Conservation (phyloP, 768 basidiomycete species). For the Tylopilus subfusipes region DNA sequence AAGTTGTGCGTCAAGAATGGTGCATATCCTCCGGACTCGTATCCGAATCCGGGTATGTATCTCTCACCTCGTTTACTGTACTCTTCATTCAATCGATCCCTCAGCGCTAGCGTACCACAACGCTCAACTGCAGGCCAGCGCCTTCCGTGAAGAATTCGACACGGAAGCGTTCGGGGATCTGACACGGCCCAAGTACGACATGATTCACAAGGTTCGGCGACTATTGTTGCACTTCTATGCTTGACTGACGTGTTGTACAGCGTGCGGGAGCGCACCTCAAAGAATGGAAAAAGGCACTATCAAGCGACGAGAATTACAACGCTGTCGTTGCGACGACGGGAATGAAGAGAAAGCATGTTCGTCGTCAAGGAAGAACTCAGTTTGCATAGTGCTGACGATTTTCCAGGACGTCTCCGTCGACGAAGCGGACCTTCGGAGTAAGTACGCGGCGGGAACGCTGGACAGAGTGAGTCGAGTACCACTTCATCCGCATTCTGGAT, state of each 20-base stretch:
- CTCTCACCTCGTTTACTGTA: background rate
- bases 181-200: conserved; percentile 70
- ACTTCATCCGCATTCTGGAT: background rate
- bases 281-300: conserved; percentile 65
- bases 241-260: conserved; percentile 32
- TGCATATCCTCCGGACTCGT: conserved; percentile 82
- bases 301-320: conserved; percentile 61
- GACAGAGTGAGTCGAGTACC: conserved; percentile 51
- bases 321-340: conserved; percentile 45
- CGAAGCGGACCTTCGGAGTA: conserved; percentile 71
- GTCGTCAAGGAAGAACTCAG: conserved; percentile 21
- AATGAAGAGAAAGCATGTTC: conserved; percentile 70
- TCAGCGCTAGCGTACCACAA: conserved; percentile 77
- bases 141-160: conserved; percentile 89
- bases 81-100: background rate
- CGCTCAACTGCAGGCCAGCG: conserved; percentile 85
- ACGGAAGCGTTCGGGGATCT: conserved; percentile 74
- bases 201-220: conserved; percentile 68
- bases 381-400: background rate
- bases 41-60: conserved; percentile 82
- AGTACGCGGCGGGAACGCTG: conserved; percentile 55
- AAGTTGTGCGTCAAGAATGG: conserved; percentile 78
- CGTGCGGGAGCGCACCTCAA: conserved; percentile 66
- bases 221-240: background rate
- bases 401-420: conserved; percentile 58